Conservation (phyloP, 495 filamentous ascomycete species). For the Neurospora sp. region DNA sequence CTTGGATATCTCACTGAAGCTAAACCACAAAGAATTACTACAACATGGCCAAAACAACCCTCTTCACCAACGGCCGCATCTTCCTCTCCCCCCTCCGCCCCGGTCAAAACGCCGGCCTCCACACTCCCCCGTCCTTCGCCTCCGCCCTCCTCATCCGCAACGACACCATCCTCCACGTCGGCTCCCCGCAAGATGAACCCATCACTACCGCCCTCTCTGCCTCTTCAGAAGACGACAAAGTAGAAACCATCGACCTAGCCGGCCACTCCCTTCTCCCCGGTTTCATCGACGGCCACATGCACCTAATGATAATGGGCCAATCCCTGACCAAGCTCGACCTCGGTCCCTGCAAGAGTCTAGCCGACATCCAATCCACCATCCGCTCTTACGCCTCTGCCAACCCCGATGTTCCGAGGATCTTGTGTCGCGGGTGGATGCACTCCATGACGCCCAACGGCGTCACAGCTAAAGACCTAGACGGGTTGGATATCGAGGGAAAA, state of each 20-base stretch:
- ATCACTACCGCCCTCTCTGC: conserved; percentile 20
- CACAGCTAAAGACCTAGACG: conserved; percentile 45
- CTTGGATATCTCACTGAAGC: too few species aligned
- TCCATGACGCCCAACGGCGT: conserved; percentile 43
- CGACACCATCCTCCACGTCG: conserved; percentile 32
- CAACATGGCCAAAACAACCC: conserved; percentile 10
- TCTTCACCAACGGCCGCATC: conserved; percentile 25
- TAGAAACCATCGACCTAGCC: conserved; percentile 31
- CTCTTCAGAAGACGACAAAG: conserved; percentile 11
- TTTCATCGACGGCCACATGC: conserved; percentile 57
- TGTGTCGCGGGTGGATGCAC: conserved; percentile 55
- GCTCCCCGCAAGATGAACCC: conserved; percentile 25
- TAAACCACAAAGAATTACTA: too few species aligned
- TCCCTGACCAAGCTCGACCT: conserved; percentile 49
- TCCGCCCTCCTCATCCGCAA: conserved; percentile 27
- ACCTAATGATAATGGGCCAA: conserved; percentile 50
- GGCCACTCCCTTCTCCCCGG: conserved; percentile 46
- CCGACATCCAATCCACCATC: conserved; percentile 43
- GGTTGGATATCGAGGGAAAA: conserved; percentile 37
- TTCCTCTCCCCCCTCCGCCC: conserved; percentile 15
- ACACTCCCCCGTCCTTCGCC: conserved; percentile 25
- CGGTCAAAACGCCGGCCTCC: conserved; percentile 18
- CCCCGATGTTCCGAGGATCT: conserved; percentile 40
- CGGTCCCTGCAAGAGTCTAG: conserved; percentile 41
- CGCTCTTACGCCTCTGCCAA: conserved; percentile 38